Evolutionary conservation across 441 rosid species (phyloP).

Genomic region (Euphorbia schlechtendalii): DNA sequence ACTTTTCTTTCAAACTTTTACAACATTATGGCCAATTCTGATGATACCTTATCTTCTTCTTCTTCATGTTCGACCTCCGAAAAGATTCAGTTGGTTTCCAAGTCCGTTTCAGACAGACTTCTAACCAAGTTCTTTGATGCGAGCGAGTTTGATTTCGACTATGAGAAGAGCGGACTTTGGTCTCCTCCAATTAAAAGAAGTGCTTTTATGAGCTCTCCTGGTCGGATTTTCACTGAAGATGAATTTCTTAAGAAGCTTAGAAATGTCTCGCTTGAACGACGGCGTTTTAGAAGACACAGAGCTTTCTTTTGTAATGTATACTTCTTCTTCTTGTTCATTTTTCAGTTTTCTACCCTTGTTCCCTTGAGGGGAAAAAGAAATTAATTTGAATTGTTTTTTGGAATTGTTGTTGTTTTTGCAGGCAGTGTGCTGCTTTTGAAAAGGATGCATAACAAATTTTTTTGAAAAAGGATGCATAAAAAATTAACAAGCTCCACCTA

Average conservation of each 20-base stretch:
- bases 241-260: constrained; percentile 46
- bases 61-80: constrained; percentile 10
- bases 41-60: constrained; percentile 21
- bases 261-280: constrained; percentile 21
- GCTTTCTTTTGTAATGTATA: constrained; percentile 25
- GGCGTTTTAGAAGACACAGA: constrained; percentile 18
- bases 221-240: constrained; percentile 40
- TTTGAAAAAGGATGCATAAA: no score
- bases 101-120: constrained; percentile 53
- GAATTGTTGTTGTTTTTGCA: constrained; percentile 4
- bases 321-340: background rate
- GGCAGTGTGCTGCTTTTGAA: constrained; percentile 34
- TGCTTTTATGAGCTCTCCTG: constrained; percentile 57
- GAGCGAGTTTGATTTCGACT: constrained; percentile 59
- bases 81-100: constrained; percentile 49
- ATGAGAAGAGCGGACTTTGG: constrained; percentile 65
- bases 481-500: background rate
- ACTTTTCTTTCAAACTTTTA: background rate
- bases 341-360: background rate
- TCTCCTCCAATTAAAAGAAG: constrained; percentile 62
- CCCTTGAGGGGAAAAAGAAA: background rate
- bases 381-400: background rate
- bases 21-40: constrained; percentile 34
- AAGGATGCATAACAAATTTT: background rate
- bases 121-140: constrained; percentile 60